Conservation (phyloP, 331 rosid species). For the Spiraea crenata region DNA sequence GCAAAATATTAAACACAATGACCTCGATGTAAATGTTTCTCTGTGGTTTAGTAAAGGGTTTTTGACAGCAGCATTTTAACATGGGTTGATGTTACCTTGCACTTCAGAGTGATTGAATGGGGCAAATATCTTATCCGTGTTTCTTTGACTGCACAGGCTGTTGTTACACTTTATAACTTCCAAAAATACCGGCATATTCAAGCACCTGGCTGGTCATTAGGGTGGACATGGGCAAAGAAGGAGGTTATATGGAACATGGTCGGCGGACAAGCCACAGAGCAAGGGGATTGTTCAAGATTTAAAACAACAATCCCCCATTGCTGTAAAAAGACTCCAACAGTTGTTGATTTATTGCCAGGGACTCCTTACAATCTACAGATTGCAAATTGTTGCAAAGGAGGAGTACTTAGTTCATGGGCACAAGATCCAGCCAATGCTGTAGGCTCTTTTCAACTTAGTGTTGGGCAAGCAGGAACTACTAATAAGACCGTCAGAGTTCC, state of each 20-base stretch:
- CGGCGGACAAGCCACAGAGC: conserved; percentile 79
- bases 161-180: conserved; percentile 69
- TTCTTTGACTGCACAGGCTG: conserved; percentile 47
- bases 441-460: conserved; percentile 75
- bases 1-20: not conserved
- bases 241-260: conserved; percentile 82
- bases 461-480: conserved; percentile 69
- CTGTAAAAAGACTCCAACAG: conserved; percentile 60
- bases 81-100: conserved; percentile 7
- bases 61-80: conserved; percentile 1
- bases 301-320: conserved; percentile 58
- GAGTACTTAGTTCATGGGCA: conserved; percentile 76
- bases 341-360: conserved; percentile 82
- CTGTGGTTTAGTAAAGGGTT: not conserved
- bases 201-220: conserved; percentile 77
- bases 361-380: conserved; percentile 78
- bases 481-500: conserved; percentile 66
- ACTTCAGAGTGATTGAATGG: not conserved
- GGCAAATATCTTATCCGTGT: conserved; percentile 21
- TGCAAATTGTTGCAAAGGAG: conserved; percentile 89
- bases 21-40: not conserved
- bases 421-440: conserved; percentile 71
- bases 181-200: conserved; percentile 77
- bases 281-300: conserved; percentile 85
- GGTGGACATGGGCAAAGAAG: conserved; percentile 88